Conservation (phyloP, 768 basidiomycete genomes). For the Rhizopogon vesiculosus region DNA sequence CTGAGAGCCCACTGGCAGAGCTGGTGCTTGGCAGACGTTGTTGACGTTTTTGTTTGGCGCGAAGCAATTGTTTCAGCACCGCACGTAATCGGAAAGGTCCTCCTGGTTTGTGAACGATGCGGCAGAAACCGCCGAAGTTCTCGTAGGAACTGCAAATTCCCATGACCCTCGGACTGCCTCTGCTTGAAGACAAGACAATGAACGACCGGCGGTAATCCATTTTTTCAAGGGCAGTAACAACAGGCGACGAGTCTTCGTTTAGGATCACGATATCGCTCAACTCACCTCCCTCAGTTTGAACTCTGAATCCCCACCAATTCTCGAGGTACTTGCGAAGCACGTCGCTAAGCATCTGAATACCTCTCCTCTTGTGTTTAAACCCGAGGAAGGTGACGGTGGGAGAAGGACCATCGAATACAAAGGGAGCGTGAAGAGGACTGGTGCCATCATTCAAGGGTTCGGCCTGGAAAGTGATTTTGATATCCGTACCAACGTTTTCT, state of each 20-base stretch:
- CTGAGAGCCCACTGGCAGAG: conserved; percentile 12
- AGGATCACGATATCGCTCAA: conserved; percentile 72
- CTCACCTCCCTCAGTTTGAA: conserved; percentile 34
- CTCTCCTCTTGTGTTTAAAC: conserved; percentile 62
- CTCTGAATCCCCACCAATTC: conserved; percentile 72
- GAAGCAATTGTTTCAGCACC: conserved; percentile 48
- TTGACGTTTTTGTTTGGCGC: conserved; percentile 26
- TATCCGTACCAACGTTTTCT: conserved; percentile 87
- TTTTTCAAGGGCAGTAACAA: conserved; percentile 52
- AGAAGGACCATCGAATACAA: conserved; percentile 36
- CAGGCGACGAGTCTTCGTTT: conserved; percentile 67
- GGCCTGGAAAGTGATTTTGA: conserved; percentile 79
- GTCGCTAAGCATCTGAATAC: conserved; percentile 60
- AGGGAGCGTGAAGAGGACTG: conserved; percentile 39
- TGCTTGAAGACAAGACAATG: conserved; percentile 67
- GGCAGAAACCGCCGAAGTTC: conserved; percentile 79
- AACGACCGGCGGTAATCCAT: conserved; percentile 61
- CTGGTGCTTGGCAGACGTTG: conserved; percentile 16
- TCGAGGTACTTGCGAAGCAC: conserved; percentile 64
- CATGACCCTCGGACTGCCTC: conserved; percentile 62
- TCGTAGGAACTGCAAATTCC: conserved; percentile 67
- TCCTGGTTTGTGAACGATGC: conserved; percentile 85
- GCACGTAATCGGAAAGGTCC: conserved; percentile 72
- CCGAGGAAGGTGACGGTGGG: conserved; percentile 66
- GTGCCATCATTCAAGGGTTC: conserved; percentile 44